phyloP scores from a whole-genome alignment of 495 filamentous ascomycete species.

The Wilcoxina mikolae region DNA sequence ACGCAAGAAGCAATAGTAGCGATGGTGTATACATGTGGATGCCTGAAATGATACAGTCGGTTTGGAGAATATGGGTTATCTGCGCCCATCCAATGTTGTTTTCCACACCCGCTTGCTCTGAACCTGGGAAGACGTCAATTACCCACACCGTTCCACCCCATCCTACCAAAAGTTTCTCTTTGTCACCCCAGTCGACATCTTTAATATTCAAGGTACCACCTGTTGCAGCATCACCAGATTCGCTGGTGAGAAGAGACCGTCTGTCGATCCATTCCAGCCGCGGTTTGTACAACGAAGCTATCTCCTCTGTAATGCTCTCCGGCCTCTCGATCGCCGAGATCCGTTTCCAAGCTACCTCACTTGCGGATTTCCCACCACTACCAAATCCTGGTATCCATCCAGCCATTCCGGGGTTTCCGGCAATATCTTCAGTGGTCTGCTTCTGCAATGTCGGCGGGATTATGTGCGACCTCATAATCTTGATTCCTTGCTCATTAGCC shows the following conservation, averaged over 20 bases:
- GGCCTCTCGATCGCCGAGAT: slow-evolving; percentile 61
- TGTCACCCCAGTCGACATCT: slow-evolving; percentile 34
- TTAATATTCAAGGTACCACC: slow-evolving; percentile 26
- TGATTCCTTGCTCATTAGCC: slow-evolving; percentile 92
- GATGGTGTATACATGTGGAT: slow-evolving; percentile 92
- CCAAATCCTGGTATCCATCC: slow-evolving; percentile 27
- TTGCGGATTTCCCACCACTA: slow-evolving; percentile 46
- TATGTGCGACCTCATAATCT: slow-evolving; percentile 86
- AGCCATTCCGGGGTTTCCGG: slow-evolving; percentile 20
- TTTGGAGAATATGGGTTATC: slow-evolving; percentile 79
- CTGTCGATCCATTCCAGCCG: slow-evolving; percentile 86
- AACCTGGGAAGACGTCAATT: slow-evolving; percentile 74
- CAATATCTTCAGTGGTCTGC: slow-evolving; percentile 12
- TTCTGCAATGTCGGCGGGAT: slow-evolving; percentile 38
- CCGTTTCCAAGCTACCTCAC: slow-evolving; percentile 85
- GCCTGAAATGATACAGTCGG: slow-evolving; percentile 93
- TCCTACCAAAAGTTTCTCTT: slow-evolving; percentile 74
- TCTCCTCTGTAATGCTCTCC: slow-evolving; percentile 49
- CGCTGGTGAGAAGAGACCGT: slow-evolving; percentile 48
- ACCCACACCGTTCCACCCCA: slow-evolving; percentile 97
- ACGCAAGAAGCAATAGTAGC: slow-evolving; percentile 77
- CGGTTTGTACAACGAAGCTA: slow-evolving; percentile 87
- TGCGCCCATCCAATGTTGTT: slow-evolving; percentile 65
- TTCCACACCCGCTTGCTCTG: slow-evolving; percentile 51
- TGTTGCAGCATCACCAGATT: slow-evolving; percentile 38